Conservation (phyloP, 345 rosid species). For the Sisymbrium altissimum region DNA sequence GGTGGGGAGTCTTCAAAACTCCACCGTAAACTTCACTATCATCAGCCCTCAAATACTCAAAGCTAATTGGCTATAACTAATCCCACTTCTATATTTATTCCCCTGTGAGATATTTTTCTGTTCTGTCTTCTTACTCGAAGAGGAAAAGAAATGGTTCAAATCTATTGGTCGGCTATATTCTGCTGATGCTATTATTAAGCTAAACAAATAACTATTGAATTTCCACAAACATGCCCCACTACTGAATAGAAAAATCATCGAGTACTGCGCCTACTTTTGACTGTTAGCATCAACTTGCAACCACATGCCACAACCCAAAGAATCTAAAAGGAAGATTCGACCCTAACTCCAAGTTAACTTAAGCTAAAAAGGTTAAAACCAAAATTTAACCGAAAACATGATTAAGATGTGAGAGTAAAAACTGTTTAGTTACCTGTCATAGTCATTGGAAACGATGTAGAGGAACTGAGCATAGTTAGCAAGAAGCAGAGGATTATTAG, state of each 20-base stretch:
- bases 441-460: slow-evolving; percentile 64
- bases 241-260: slow-evolving; percentile 21
- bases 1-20: slow-evolving; percentile 18
- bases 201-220: not conserved
- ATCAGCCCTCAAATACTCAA: slow-evolving; percentile 19
- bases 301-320: slow-evolving; percentile 3
- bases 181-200: not conserved
- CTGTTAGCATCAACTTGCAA: slow-evolving; percentile 26
- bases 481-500: slow-evolving; percentile 64
- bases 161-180: slow-evolving; percentile 14
- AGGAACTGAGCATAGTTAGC: slow-evolving; percentile 93
- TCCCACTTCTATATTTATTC: slow-evolving; percentile 1
- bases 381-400: not conserved
- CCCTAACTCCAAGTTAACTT: not conserved
- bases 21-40: slow-evolving; percentile 23
- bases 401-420: not conserved
- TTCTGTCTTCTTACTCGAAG: slow-evolving; percentile 1
- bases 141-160: slow-evolving; percentile 15
- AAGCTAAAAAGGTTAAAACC: not conserved
- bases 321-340: slow-evolving; percentile 23
- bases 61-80: slow-evolving; percentile 19
- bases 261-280: slow-evolving; percentile 27
- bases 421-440: slow-evolving; percentile 57
- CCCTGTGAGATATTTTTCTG: not conserved
- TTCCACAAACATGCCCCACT: slow-evolving; percentile 13